Evolutionary conservation across 2,329 filamentous ascomycete genomes (phyloP), one percentile per base, ranked within the genome.

Genomic region (Fusarium paranaense): DNA sequence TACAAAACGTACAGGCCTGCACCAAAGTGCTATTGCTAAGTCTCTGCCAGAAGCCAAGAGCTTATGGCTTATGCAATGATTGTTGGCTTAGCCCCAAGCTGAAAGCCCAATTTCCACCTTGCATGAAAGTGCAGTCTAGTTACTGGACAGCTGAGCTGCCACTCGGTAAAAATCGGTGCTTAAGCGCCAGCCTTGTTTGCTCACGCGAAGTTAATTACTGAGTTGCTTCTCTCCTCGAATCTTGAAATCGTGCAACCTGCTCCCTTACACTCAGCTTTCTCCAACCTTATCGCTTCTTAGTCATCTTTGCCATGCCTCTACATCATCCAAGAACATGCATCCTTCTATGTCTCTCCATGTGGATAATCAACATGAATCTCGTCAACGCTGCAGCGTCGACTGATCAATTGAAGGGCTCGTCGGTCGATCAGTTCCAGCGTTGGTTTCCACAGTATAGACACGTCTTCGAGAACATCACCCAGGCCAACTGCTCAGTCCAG

Each of bases 361-460:
- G 42, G 5, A 47, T 27, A 16, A 16, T 47, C 42, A 47, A 47
- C 4, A 47, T 47, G 42, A 4, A 47, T 8, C 3, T 47, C 9
- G 22, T 6, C 14, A 47, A 18, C 42, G 42, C 42, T 18, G 9
- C 42, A 47, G 42, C 22, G 8, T 27, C 42, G 42, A 18, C 22
- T 47, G 42, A 16, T 25, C 22, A 47, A 25, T 27, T 47, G 14
- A 47, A 47, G 42, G 22, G 14, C 42, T 47, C 42, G 5, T 27
- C 42, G 9, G 42, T 27, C 9, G 22, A 47, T 20, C 66, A 65
- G 20, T 65, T 69, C 35, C 35, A 61, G n/a, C 8, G 61, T 32
- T 68, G 42, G 42, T 69, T 62, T 13, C 62, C 62, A 4, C 66
- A 69, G 25, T 69, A 61, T 20, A 62, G 66, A 37, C 45, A 47